These are phyloP conservation scores for Penicillium sp. DNA, from an alignment of 2,329 filamentous ascomycete species.

Conservation along the genomic window DNA sequence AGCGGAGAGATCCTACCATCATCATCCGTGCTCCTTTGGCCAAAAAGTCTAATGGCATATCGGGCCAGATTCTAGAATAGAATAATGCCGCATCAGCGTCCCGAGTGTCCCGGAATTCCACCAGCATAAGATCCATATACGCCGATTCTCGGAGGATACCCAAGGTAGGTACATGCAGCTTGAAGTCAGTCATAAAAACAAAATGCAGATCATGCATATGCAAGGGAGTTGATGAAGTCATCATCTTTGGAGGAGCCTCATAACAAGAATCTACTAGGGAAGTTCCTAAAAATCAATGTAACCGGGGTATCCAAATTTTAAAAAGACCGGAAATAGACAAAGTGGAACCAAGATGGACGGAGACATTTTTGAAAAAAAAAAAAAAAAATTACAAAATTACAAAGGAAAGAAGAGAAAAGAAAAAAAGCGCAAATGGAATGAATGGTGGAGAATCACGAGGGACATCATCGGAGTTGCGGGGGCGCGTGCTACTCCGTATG, in stretches of 20 bases:
- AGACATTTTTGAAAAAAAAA: neutral
- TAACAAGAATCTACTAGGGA: neutral
- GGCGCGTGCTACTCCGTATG: too few species aligned
- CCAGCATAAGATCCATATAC: neutral
- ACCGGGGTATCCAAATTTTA: neutral
- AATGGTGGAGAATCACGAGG: constrained; percentile 7
- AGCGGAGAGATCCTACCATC: neutral
- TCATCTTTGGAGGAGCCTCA: neutral
- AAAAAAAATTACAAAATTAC: neutral
- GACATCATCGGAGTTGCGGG: constrained; percentile 8
- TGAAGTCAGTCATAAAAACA: neutral
- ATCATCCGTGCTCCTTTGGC: neutral
- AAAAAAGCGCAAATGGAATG: neutral
- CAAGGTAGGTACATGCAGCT: neutral
- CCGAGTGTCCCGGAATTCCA: neutral
- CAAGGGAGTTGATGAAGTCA: neutral
- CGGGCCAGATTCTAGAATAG: neutral
- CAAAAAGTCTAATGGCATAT: neutral
- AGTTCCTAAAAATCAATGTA: neutral
- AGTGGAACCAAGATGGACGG: too few species aligned
- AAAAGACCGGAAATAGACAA: neutral
- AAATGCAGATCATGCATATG: neutral
- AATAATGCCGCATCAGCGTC: neutral
- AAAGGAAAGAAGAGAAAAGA: neutral
- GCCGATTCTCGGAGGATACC: neutral